A percentile compares a stretch with the other conserved stretches of the same genome.
Conservation (phyloP, 768 basidiomycete genomes). For the Termitomyces sp. region DNA sequence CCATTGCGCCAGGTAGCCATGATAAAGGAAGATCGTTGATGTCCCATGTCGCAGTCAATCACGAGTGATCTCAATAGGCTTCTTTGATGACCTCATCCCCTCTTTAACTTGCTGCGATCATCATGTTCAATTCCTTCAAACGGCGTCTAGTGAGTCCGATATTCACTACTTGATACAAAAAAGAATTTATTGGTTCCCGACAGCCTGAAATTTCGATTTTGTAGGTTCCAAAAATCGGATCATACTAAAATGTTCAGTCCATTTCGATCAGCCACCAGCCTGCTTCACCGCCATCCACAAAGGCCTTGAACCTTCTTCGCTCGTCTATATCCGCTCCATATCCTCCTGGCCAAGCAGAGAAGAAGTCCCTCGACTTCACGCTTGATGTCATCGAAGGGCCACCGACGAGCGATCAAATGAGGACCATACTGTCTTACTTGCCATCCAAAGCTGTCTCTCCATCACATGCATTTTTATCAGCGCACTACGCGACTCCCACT, state of each 20-base stretch:
- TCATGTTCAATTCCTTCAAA: conserved; percentile 36
- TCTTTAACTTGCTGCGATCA: background rate
- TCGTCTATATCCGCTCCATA: conserved; percentile 57
- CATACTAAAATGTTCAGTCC: background rate
- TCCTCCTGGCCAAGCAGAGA: conserved; percentile 42
- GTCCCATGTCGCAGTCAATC: too few species aligned
- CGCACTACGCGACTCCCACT: conserved; percentile 48
- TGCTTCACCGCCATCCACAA: conserved; percentile 56
- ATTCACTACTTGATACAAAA: background rate
- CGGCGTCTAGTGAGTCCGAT: conserved; percentile 25
- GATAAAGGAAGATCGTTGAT: too few species aligned
- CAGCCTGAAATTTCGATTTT: conserved; percentile 65
- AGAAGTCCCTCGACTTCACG: conserved; percentile 58
- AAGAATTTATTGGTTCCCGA: background rate
- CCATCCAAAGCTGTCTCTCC: conserved; percentile 34
- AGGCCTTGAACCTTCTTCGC: conserved; percentile 56
- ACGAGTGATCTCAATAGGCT: too few species aligned
- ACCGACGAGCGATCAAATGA: conserved; percentile 66
- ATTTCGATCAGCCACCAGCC: conserved; percentile 53
- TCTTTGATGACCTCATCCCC: background rate
- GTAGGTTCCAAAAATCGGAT: conserved; percentile 30
- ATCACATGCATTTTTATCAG: conserved; percentile 48
- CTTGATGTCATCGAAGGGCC: conserved; percentile 66
- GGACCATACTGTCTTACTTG: conserved; percentile 61
- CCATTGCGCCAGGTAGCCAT: conserved; percentile 88